Conservation (phyloP, 208 protist genomes). For the Tritrichomonas musculus region DNA sequence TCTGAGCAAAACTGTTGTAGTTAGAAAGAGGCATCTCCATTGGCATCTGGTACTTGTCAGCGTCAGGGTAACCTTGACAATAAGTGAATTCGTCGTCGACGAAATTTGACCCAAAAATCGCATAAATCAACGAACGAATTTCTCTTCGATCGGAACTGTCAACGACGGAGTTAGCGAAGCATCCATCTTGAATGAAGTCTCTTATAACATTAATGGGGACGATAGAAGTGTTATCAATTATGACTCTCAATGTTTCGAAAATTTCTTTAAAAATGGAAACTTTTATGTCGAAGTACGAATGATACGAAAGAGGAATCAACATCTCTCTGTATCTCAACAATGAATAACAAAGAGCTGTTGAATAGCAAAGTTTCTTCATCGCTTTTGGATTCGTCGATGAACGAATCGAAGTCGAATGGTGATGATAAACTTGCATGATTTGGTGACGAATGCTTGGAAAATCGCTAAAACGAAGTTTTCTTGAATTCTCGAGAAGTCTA, state of each 20-base stretch:
- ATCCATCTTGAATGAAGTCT: neutral
- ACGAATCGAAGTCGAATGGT: neutral
- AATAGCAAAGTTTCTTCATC: neutral
- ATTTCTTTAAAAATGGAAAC: neutral
- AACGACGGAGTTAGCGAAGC: neutral
- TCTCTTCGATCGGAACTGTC: neutral
- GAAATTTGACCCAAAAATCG: neutral
- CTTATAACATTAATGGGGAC: neutral
- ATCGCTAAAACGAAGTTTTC: neutral
- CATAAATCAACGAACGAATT: neutral
- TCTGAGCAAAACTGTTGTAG: neutral
- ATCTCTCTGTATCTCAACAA: neutral
- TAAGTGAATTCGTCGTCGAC: neutral
- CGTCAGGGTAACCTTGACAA: neutral
- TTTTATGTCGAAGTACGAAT: too few relatives aligned
- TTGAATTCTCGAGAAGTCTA: neutral
- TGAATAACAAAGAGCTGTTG: neutral
- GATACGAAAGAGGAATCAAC: neutral
- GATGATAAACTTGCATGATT: neutral
- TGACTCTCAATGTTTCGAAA: neutral
- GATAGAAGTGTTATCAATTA: neutral
- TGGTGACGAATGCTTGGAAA: neutral
- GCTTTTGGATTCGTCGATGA: neutral
- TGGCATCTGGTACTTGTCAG: neutral
- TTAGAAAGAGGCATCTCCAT: neutral